Evolutionary conservation across 441 rosid species (phyloP).

Genomic region (Pelargonium cotyledonis): DNA sequence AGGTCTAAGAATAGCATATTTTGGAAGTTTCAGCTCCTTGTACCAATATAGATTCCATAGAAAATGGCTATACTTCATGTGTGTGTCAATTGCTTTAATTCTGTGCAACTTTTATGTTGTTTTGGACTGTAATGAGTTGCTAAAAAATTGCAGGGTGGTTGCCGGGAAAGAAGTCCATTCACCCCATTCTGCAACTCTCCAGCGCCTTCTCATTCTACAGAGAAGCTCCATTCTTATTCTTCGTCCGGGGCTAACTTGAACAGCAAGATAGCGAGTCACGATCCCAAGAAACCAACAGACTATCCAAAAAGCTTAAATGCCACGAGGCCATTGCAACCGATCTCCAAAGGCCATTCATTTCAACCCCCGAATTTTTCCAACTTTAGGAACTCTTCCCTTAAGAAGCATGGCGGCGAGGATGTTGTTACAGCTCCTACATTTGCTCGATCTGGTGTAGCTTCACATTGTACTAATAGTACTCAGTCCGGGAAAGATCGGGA

Average conservation of each 20-base stretch:
- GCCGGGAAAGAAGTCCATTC: slow-evolving; percentile 27
- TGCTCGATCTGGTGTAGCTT: slow-evolving; percentile 23
- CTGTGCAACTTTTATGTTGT: slow-evolving; percentile 5
- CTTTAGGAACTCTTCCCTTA: slow-evolving; percentile 27
- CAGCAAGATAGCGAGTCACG: slow-evolving; percentile 21
- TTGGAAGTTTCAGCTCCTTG: background rate
- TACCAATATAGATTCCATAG: background rate
- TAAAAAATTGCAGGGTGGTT: slow-evolving; percentile 31
- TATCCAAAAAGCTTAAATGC: slow-evolving; percentile 22
- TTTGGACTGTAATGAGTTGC: slow-evolving; percentile 12
- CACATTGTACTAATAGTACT: slow-evolving; percentile 14
- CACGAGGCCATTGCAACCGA: slow-evolving; percentile 25
- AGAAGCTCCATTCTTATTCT: slow-evolving; percentile 29
- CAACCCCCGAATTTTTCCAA: slow-evolving; percentile 29
- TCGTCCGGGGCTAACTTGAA: slow-evolving; percentile 23
- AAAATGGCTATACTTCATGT: background rate
- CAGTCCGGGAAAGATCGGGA: slow-evolving; percentile 20
- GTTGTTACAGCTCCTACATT: slow-evolving; percentile 31
- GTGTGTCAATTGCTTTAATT: background rate
- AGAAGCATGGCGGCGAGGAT: slow-evolving; percentile 33
- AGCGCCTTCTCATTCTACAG: slow-evolving; percentile 28
- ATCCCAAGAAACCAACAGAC: slow-evolving; percentile 17
- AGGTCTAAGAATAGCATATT: background rate
- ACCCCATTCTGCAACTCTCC: slow-evolving; percentile 27
- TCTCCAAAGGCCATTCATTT: slow-evolving; percentile 26